A percentile compares a stretch with the other conserved stretches of the same genome.
phyloP scores from a whole-genome alignment of 176 grass and related monocot species.

The Olyra latifolia region DNA sequence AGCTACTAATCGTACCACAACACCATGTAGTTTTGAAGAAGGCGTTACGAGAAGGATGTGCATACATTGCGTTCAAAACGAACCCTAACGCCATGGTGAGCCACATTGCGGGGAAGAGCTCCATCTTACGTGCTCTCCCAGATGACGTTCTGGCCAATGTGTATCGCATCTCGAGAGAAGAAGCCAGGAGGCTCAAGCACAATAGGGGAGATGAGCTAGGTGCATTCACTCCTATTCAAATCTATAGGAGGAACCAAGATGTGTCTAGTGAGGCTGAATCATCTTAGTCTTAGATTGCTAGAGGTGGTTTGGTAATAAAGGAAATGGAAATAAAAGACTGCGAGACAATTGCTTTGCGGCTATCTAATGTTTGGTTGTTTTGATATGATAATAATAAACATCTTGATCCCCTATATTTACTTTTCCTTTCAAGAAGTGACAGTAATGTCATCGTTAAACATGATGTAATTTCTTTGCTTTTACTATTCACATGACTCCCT shows the following conservation, averaged over 20 bases:
- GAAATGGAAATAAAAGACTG: neutral
- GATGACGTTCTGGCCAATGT: constrained; percentile 34
- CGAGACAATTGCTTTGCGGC: neutral
- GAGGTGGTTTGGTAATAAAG: neutral
- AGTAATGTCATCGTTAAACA: no score
- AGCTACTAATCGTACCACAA: constrained; percentile 37
- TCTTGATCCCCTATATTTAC: no score
- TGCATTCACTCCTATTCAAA: constrained; percentile 22
- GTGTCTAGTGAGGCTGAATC: neutral
- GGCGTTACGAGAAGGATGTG: constrained; percentile 29
- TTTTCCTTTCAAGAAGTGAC: no score
- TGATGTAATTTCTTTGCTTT: no score
- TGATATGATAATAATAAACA: no score
- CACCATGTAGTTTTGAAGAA: constrained; percentile 44
- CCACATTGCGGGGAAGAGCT: constrained; percentile 34
- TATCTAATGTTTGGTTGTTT: no score
- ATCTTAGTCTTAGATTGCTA: neutral
- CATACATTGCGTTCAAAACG: constrained; percentile 40
- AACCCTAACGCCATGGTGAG: constrained; percentile 42
- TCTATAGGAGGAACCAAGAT: neutral
- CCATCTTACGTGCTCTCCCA: constrained; percentile 26
- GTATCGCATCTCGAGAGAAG: constrained; percentile 34
- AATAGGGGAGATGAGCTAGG: constrained; percentile 33
- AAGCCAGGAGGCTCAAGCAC: constrained; percentile 41
- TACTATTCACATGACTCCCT: no score